These are phyloP conservation scores for Hordeum vulgare DNA, from an alignment of 176 grass and related monocot genomes.

Conservation along the genomic window DNA sequence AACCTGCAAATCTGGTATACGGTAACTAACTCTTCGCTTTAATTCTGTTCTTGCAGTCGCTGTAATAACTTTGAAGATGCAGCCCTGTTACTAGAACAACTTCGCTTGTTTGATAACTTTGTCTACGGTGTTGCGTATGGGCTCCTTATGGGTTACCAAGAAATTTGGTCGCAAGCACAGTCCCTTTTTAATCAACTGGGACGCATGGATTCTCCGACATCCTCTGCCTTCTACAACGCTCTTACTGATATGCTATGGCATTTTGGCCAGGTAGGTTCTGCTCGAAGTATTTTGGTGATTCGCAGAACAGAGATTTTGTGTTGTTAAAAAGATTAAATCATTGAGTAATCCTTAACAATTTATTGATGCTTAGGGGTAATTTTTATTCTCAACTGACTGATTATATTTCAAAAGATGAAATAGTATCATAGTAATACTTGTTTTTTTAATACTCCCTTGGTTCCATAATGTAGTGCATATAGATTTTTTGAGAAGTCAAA, in stretches of 20 bases:
- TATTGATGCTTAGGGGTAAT: background rate
- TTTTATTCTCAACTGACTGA: background rate
- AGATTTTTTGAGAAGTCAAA: too few relatives aligned
- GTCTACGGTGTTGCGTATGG: conserved; percentile 91
- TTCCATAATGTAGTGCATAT: too few relatives aligned
- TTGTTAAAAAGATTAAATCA: background rate
- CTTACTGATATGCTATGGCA: conserved; percentile 99
- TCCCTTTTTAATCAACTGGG: conserved; percentile 80
- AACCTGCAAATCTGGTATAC: background rate
- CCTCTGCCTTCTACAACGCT: conserved; percentile 97
- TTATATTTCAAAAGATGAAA: conserved; percentile 1
- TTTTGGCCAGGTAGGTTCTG: conserved; percentile 88
- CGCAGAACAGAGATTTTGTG: background rate
- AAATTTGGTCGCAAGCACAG: conserved; percentile 64
- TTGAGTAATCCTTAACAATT: background rate
- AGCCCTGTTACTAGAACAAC: conserved; percentile 89
- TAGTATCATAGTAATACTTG: background rate
- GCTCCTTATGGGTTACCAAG: conserved; percentile 76
- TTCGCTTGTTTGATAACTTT: conserved; percentile 90
- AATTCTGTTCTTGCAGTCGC: conserved; percentile 56
- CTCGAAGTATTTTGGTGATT: background rate
- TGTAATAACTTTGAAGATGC: conserved; percentile 97
- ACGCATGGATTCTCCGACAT: conserved; percentile 82
- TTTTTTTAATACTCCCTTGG: background rate
- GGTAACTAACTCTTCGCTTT: conserved; percentile 9